Evolutionary conservation across 2,329 filamentous ascomycete species (phyloP).

Genomic region (Cytospora schulzeri): DNA sequence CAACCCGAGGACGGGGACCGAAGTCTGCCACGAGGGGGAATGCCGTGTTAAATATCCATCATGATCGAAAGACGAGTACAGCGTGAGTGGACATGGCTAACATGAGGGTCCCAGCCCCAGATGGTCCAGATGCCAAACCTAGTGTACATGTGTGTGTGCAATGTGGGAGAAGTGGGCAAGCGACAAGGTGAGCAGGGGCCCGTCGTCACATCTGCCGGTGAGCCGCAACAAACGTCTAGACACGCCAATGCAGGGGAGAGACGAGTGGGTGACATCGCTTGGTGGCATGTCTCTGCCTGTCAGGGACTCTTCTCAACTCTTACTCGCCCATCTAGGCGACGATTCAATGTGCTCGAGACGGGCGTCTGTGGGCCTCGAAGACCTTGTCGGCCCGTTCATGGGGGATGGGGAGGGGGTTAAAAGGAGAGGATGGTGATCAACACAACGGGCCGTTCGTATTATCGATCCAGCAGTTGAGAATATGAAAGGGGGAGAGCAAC

Average conservation of each 20-base stretch:
- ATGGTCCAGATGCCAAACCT: slow-evolving; percentile 12
- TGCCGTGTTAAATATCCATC: slow-evolving; percentile 28
- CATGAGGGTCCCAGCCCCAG: slow-evolving; percentile 10
- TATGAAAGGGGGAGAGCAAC: background rate
- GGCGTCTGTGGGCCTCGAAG: background rate
- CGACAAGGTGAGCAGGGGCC: slow-evolving; percentile 22
- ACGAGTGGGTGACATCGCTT: slow-evolving; percentile 21
- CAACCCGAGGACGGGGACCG: slow-evolving; percentile 12
- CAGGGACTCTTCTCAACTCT: slow-evolving; percentile 7
- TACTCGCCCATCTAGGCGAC: slow-evolving; percentile 27
- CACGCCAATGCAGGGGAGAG: slow-evolving; percentile 16
- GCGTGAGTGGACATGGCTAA: slow-evolving; percentile 18
- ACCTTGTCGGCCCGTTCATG: slow-evolving; percentile 14
- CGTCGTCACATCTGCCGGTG: slow-evolving; percentile 21
- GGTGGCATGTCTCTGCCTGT: slow-evolving; percentile 8
- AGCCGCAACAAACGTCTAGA: slow-evolving; percentile 14
- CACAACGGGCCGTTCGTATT: background rate
- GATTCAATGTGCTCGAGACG: slow-evolving; percentile 20
- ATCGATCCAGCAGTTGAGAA: background rate
- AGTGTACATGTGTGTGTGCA: slow-evolving; percentile 1
- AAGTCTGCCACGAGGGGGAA: slow-evolving; percentile 22
- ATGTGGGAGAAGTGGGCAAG: slow-evolving; percentile 7
- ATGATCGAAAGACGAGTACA: slow-evolving; percentile 7
- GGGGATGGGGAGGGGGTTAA: background rate
- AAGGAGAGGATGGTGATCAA: background rate